Percentiles rank a stretch among this genome's conserved stretches.
phyloP scores from a whole-genome alignment of 352 stramenopile species.

The Thraustotheca clavata region DNA sequence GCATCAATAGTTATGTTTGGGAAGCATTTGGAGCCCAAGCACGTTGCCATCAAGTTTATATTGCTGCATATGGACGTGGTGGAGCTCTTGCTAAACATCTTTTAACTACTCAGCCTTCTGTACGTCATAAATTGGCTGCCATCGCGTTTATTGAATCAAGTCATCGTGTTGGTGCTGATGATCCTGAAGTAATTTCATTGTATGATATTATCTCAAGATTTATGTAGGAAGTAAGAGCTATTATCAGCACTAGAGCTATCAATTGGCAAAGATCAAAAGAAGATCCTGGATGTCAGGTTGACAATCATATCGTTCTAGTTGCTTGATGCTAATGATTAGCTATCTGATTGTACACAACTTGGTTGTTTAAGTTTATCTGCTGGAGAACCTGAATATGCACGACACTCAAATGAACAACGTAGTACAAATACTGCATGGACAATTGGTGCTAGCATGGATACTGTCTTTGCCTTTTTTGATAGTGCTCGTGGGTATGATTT shows the following conservation, averaged over 20 bases:
- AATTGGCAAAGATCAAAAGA: slow-evolving; percentile 77
- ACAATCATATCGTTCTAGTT: no score
- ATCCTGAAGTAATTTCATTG: slow-evolving; percentile 28
- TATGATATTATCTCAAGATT: background rate
- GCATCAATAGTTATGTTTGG: slow-evolving; percentile 48
- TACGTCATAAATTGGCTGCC: slow-evolving; percentile 52
- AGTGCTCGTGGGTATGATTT: slow-evolving; percentile 61
- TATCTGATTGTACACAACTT: slow-evolving; percentile 61
- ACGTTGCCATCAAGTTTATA: slow-evolving; percentile 67
- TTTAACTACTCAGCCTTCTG: slow-evolving; percentile 52
- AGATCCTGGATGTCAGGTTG: slow-evolving; percentile 30
- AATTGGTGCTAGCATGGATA: slow-evolving; percentile 74
- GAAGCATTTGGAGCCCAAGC: slow-evolving; percentile 67
- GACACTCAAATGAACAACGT: slow-evolving; percentile 38
- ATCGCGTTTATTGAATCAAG: slow-evolving; percentile 80
- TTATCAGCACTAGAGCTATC: slow-evolving; percentile 63
- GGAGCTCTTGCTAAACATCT: slow-evolving; percentile 66
- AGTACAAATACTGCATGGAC: slow-evolving; percentile 77
- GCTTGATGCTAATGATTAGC: slow-evolving; percentile 27
- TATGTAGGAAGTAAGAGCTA: slow-evolving; percentile 37
- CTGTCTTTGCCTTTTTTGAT: slow-evolving; percentile 79
- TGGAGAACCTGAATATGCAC: slow-evolving; percentile 43
- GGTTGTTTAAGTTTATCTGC: slow-evolving; percentile 69
- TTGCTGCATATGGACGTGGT: slow-evolving; percentile 65
- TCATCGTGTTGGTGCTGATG: slow-evolving; percentile 53